These are phyloP conservation scores for Tetrahymena elliotti DNA, from an alignment of 73 alveolate species.

Conservation along the genomic window DNA sequence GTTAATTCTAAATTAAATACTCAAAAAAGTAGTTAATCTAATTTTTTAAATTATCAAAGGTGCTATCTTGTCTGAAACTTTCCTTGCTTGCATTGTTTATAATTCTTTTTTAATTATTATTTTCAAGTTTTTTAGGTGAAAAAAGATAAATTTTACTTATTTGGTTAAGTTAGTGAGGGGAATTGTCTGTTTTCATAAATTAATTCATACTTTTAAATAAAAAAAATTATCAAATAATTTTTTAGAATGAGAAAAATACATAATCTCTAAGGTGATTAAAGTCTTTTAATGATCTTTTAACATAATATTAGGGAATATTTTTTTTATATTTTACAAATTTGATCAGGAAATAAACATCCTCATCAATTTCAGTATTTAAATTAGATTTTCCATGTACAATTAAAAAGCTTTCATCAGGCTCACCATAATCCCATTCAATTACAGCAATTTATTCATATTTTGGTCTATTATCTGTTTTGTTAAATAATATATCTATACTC, in stretches of 20 bases:
- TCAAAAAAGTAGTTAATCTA: not conserved
- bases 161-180: not conserved
- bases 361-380: not conserved
- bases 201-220: not conserved
- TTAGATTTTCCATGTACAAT: not conserved
- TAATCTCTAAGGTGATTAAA: not conserved
- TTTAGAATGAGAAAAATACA: not conserved
- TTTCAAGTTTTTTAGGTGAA: too few relatives aligned
- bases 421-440: not conserved
- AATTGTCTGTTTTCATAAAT: not conserved
- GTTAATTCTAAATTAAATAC: not conserved
- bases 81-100: not conserved
- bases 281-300: not conserved
- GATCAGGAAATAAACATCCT: not conserved
- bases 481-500: not conserved
- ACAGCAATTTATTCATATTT: not conserved
- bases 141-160: not conserved
- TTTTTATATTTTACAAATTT: not conserved
- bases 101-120: not conserved
- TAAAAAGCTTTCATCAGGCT: not conserved
- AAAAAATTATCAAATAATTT: not conserved
- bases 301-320: not conserved
- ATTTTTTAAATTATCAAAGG: not conserved
- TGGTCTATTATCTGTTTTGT: not conserved
- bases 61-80: not conserved